These are phyloP conservation scores for Glarea lozoyensis DNA, from an alignment of 495 filamentous ascomycete species.

Conservation along the genomic window DNA sequence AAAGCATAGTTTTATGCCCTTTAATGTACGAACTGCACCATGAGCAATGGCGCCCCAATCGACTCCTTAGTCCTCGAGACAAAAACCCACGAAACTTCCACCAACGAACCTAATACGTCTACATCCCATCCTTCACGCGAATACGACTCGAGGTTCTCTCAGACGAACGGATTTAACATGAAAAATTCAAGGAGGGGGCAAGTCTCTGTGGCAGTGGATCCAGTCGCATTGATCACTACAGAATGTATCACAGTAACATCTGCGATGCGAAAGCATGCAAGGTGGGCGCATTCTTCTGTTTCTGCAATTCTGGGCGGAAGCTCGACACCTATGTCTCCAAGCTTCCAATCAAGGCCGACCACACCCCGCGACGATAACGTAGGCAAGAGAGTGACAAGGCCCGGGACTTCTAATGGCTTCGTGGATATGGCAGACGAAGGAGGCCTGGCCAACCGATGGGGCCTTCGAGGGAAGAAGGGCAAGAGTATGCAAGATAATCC, in stretches of 20 bases:
- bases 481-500: constrained; percentile 99
- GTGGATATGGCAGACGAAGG: constrained; percentile 31
- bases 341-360: constrained; percentile 21
- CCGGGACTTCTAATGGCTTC: constrained; percentile 41
- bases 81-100: too few relatives aligned
- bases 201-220: constrained; percentile 78
- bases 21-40: too few relatives aligned
- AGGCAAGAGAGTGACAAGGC: constrained; percentile 37
- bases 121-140: too few relatives aligned
- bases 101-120: too few relatives aligned
- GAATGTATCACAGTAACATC: constrained; percentile 99
- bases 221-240: constrained; percentile 90
- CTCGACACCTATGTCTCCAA: constrained; percentile 26
- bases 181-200: constrained; percentile 4
- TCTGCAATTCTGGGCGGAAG: constrained; percentile 86
- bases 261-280: constrained; percentile 94
- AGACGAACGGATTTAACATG: too few relatives aligned
- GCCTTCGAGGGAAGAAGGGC: constrained; percentile 89
- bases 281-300: constrained; percentile 94
- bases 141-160: too few relatives aligned
- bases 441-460: constrained; percentile 56
- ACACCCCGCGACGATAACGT: constrained; percentile 20
- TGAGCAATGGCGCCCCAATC: too few relatives aligned
- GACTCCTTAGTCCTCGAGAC: too few relatives aligned
- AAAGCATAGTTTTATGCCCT: too few relatives aligned